Percentiles rank a stretch among this genome's conserved stretches.
phyloP scores from a whole-genome alignment of 352 stramenopile genomes.

The Blastocystis sp. region DNA sequence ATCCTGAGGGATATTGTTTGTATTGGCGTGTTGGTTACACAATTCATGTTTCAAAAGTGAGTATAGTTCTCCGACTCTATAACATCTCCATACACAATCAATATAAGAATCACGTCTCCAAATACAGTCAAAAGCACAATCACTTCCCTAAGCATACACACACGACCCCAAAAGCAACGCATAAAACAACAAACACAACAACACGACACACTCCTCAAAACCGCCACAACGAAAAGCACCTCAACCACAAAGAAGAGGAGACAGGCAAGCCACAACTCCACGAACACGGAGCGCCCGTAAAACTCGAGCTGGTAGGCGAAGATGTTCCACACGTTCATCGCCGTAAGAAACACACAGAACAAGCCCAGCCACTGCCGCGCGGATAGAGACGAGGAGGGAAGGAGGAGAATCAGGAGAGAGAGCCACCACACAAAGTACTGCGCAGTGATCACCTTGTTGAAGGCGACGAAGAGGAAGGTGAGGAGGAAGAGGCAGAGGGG shows the following conservation, averaged over 20 bases:
- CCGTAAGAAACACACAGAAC: background rate
- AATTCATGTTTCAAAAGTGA: too few relatives aligned
- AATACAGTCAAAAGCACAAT: too few relatives aligned
- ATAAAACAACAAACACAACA: too few relatives aligned
- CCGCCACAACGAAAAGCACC: too few relatives aligned
- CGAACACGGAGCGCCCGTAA: background rate
- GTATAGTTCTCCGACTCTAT: too few relatives aligned
- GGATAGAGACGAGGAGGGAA: conserved; percentile 21
- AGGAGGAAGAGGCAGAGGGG: background rate
- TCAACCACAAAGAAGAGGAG: background rate
- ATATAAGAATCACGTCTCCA: too few relatives aligned
- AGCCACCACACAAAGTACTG: conserved; percentile 45
- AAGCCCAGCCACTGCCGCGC: background rate
- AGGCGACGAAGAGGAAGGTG: conserved; percentile 11
- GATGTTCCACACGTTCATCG: conserved; percentile 26
- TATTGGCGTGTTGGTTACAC: too few relatives aligned
- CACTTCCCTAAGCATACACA: too few relatives aligned
- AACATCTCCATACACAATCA: too few relatives aligned
- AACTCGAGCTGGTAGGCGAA: conserved; percentile 40
- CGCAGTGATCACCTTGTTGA: conserved; percentile 41
- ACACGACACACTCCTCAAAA: too few relatives aligned
- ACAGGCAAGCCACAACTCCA: conserved; percentile 13
- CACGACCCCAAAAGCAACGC: too few relatives aligned
- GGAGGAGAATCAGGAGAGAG: background rate
- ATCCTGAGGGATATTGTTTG: too few relatives aligned